Base-by-base conservation (phyloP, 331 rosid species). In the Cydonia oblonga region DNA sequence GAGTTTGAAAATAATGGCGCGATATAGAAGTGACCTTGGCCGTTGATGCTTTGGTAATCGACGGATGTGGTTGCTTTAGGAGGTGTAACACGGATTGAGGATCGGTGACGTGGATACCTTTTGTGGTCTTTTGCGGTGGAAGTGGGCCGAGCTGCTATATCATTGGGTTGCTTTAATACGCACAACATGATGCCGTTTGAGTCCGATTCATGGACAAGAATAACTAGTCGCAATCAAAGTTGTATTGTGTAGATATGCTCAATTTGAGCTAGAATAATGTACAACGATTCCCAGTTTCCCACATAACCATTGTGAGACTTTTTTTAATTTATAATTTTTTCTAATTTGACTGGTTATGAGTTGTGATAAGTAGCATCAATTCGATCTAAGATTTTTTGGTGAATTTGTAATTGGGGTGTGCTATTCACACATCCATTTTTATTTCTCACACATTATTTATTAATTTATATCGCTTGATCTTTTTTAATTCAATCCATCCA, bases 101-200 rank as follows among this genome's bases (percentile, higher is more conserved):
- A 85, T 75, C 61, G 82, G 22, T 71, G 61, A 40, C 71, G 68
- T 62, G 79, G 73, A 11, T 1, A 6, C 15, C 5, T 25, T 42
- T 1, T 7, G 2, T 4, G n/a, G 15, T n/a, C 38, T n/a, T 8
- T 2, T 49, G 1, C 20, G 7, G 54, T 49, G 4, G 49, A 6
- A 11, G 49, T 3, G 65, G 66, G 40, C 29, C 30, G 44, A 16
- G 42, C 46, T 64, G 66, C 40, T 7, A 4, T 28, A 12, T 10
- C 8, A 30, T 30, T 63, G 18, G 9, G 54, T 44, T 44, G 19
- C 19, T 5, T 44, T 44, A 5, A 44, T 5, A 1, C 14, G 52
- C 0, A 14, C 52, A 14, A 14, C 7, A 44, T 14, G 6, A 13
- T 14, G 18, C 7, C 16, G 7, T 44, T 5, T 14, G 52, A 44